Evolutionary conservation across 768 basidiomycete species (phyloP), one percentile per base, ranked within the genome.

Genomic region (Xerocomellus amylosporus): DNA sequence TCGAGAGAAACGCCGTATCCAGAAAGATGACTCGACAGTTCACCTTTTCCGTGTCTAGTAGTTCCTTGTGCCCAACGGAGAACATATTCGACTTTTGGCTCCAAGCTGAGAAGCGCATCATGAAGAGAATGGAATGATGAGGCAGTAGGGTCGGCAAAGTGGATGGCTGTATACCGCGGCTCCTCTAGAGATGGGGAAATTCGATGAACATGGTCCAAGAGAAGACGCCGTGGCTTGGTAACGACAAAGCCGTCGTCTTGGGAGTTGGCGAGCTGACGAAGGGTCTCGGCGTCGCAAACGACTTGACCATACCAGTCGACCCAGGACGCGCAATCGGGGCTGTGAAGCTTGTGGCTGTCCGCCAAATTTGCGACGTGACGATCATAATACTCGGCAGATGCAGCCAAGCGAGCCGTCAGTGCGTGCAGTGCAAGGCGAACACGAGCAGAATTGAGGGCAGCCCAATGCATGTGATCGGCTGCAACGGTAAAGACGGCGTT

Each of bases 1-100:
- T 96, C 93, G 49, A 99, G 75, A 20, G 88, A 79, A 8, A 95
- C 95, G 4, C 97, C 97, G 62, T 93, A 99, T 5, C 96, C 96
- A 4, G 88, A 85, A 8, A 99, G 74, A 63, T 80, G 77, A 54
- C 72, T 80, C 5, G 69, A 60, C 1, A 62, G 63, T 0, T 61
- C 46, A 19, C 61, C 63, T 0, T 64, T 57, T 4, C 81, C 73
- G 52, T 84, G 82, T n/a, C 59, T 43, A 20, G 20, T 15, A 0
- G 59, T 48, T 9, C 65, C 55, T 9, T 57, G 60, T 17, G 63
- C 67, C 70, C 70, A 71, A 19, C 93, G 81, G 48, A 93, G 78
- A 30, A 94, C 77, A 62, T 93, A 94, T 69, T 87, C 82, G 30
- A 91, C 74, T 14, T 75, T 74, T 5, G 81, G 76, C 15, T 71